Percentiles rank a stretch among this genome's conserved stretches.
phyloP scores from a whole-genome alignment of 257 asterid genomes.

The Euphrasia confusa region DNA sequence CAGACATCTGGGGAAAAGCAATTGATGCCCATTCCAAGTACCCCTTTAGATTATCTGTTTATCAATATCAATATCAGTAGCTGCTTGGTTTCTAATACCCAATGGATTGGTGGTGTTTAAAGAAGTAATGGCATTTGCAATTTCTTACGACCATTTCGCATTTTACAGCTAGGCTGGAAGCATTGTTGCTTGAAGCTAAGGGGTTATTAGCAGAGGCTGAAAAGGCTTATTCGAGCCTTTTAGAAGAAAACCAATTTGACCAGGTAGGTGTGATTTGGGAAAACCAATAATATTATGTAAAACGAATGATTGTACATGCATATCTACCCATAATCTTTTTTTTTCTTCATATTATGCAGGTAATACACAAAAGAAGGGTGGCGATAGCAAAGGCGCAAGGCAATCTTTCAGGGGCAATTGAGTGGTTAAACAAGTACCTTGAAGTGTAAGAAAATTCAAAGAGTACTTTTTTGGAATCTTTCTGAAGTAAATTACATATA shows the following conservation, averaged over 20 bases:
- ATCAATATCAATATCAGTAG: constrained; percentile 5
- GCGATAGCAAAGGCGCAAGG: constrained; percentile 98
- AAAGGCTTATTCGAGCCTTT: constrained; percentile 76
- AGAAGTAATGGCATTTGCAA: constrained; percentile 2
- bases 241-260: constrained; percentile 80
- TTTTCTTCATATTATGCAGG: constrained; percentile 36
- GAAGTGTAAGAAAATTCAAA: constrained; percentile 59
- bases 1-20: constrained; percentile 6
- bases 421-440: constrained; percentile 83
- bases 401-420: constrained; percentile 67
- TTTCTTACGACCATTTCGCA: constrained; percentile 15
- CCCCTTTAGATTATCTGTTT: background rate
- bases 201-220: constrained; percentile 87
- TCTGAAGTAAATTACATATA: too few relatives aligned
- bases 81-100: constrained; percentile 3
- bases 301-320: background rate
- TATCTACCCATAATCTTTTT: constrained; percentile 8
- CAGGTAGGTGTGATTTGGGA: constrained; percentile 43
- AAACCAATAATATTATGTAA: background rate
- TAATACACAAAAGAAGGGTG: constrained; percentile 79
- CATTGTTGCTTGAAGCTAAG: constrained; percentile 92
- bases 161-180: constrained; percentile 82
- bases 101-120: constrained; percentile 8
- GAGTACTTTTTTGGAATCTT: constrained; percentile 13
- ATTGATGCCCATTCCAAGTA: constrained; percentile 4